These are phyloP conservation scores for Fusarium floridanum DNA, from an alignment of 2,329 filamentous ascomycete genomes.

Conservation along the genomic window DNA sequence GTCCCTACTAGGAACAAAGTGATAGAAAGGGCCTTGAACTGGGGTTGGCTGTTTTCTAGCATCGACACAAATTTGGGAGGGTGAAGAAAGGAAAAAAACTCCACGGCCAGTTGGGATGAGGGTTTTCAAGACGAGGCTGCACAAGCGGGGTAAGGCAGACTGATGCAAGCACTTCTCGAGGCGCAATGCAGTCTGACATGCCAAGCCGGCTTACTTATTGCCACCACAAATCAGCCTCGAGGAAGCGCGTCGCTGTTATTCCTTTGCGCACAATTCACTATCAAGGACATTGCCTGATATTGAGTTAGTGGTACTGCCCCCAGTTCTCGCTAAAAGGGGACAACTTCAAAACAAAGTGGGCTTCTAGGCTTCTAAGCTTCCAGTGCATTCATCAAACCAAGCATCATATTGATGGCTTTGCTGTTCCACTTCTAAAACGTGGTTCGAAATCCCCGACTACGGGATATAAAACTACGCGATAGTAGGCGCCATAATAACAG, in stretches of 20 bases:
- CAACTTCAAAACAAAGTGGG: neutral
- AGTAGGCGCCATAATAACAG: neutral
- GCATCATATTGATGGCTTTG: neutral
- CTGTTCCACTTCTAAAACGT: neutral
- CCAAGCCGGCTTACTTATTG: neutral
- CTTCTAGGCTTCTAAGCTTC: neutral
- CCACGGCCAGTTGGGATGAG: neutral
- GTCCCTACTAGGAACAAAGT: neutral
- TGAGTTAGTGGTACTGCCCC: neutral
- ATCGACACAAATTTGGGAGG: neutral
- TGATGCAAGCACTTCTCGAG: neutral
- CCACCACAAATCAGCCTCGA: neutral
- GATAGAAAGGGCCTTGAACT: neutral
- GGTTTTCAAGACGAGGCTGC: neutral
- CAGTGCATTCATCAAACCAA: neutral
- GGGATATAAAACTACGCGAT: neutral
- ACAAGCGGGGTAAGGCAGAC: neutral
- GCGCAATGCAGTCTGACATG: neutral
- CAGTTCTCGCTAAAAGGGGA: neutral
- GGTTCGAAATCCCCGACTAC: neutral
- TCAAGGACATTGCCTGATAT: neutral
- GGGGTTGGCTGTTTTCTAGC: neutral
- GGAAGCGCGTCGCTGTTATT: neutral
- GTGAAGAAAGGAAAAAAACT: neutral
- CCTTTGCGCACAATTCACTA: neutral